Evolutionary conservation across 768 basidiomycete species (phyloP), one percentile per base, ranked within the genome.

Genomic region (Rhodosporidiobolus sp.): DNA sequence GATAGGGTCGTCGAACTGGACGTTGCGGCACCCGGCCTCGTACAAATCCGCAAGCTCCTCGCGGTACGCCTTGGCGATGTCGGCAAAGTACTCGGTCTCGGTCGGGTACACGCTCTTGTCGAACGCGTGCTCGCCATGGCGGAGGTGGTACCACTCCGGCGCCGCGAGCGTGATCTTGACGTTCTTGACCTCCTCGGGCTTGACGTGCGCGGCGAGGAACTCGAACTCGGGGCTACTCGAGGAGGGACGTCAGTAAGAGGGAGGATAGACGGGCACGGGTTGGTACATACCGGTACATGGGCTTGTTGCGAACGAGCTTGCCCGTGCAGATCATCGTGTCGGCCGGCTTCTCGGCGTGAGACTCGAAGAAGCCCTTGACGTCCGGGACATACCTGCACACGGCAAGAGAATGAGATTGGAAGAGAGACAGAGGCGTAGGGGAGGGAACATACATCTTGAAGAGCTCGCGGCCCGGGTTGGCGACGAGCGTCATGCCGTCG

Each of bases 121-220:
- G 66, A 75, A 78, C 10, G 77, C 74, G 64, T 75, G 57, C 63
- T 74, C 75, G 38, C 68, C 69, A 69, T 79, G 75, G 22, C 78
- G 77, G 62, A 79, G 72, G 63, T 78, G 74, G 66, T 78, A 79
- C 76, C 77, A 78, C 54, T 87, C 86, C 6, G 89, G 89, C 0
- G 88, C 86, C 69, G 86, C 88, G 80, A 89, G 82, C 22, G 88
- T 90, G 69, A 90, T 77, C 79, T 92, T 91, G 80, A 90, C 85
- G 77, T 84, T 83, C 77, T 84, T 84, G 69, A 88, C 86, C 52
- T 78, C 74, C 26, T 73, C 69, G n/a, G 71, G 65, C 32, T 73
- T 52, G 60, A 78, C 69, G 50, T 69, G 30, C 16, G 67, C 65
- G 57, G 64, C 60, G 55, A 77, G 30, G 69, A 52, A 73, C 50